A percentile compares a stretch with the other conserved stretches of the same genome.
phyloP scores from a whole-genome alignment of 495 filamentous ascomycete genomes.

The Penicillium atrosanguineum region DNA sequence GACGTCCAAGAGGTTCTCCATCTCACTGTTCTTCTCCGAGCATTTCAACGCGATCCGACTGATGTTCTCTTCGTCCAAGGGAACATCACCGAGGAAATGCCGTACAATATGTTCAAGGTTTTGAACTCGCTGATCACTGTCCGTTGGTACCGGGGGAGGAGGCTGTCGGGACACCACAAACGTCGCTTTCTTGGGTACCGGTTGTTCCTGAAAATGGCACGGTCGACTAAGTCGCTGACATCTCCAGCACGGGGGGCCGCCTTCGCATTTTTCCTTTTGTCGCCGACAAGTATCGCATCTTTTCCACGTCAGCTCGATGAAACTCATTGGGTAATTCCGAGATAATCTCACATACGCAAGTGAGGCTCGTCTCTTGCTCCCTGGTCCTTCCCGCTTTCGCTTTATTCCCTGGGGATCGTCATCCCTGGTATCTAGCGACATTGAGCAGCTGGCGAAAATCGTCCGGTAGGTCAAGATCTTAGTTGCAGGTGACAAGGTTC shows the following conservation, averaged over 20 bases:
- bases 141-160: not conserved
- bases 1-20: slow-evolving; percentile 8
- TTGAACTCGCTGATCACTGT: not conserved
- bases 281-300: slow-evolving; percentile 45
- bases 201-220: slow-evolving; percentile 38
- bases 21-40: not conserved
- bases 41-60: slow-evolving; percentile 12
- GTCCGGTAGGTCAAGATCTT: too few species aligned
- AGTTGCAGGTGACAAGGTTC: too few species aligned
- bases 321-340: not conserved
- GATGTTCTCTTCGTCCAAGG: slow-evolving; percentile 16
- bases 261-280: slow-evolving; percentile 49
- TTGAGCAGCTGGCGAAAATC: too few species aligned
- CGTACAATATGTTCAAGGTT: slow-evolving; percentile 16
- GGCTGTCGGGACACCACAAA: slow-evolving; percentile 21
- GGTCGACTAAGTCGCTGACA: slow-evolving; percentile 42
- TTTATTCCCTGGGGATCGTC: not conserved
- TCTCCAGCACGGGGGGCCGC: slow-evolving; percentile 43
- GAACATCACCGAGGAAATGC: slow-evolving; percentile 19
- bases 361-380: slow-evolving; percentile 7
- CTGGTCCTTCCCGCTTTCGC: slow-evolving; percentile 11
- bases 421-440: too few species aligned
- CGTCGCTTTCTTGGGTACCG: slow-evolving; percentile 26
- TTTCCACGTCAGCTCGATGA: not conserved
- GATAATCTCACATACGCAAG: slow-evolving; percentile 4